Conservation (phyloP, 2,329 filamentous ascomycete genomes). For the Colletotrichum horii region DNA sequence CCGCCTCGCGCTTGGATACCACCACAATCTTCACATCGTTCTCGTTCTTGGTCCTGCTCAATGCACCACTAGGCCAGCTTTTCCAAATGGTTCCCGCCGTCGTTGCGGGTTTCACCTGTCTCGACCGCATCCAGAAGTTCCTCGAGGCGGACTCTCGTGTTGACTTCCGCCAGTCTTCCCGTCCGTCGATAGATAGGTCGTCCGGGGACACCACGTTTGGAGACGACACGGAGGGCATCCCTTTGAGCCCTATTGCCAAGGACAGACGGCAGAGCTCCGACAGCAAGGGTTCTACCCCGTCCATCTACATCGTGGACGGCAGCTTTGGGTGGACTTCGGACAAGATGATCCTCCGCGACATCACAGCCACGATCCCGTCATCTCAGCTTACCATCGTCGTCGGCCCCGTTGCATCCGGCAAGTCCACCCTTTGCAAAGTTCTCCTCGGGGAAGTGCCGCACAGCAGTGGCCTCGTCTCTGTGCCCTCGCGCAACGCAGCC, state of each 20-base stretch:
- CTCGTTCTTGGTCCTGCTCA: constrained; percentile 38
- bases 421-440: constrained; percentile 44
- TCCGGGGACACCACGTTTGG: constrained; percentile 21
- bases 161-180: constrained; percentile 28
- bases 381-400: constrained; percentile 41
- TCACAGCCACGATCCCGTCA: constrained; percentile 36
- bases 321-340: constrained; percentile 36
- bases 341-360: constrained; percentile 30
- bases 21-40: constrained; percentile 34
- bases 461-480: constrained; percentile 20
- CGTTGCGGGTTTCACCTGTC: constrained; percentile 35
- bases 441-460: constrained; percentile 34
- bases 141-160: constrained; percentile 30
- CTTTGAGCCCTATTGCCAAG: neutral
- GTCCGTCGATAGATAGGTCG: neutral
- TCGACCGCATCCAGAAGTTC: constrained; percentile 41
- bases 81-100: constrained; percentile 37
- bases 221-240: neutral
- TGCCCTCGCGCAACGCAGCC: constrained; percentile 15
- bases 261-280: neutral
- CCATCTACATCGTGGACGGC: constrained; percentile 23
- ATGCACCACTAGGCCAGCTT: constrained; percentile 32
- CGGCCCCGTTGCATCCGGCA: constrained; percentile 45
- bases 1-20: constrained; percentile 25
- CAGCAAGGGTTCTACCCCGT: neutral